Percentiles rank a stretch among this genome's conserved stretches.
These are phyloP conservation scores for Hericium erinaceus DNA, from an alignment of 768 basidiomycete genomes.

Conservation along the genomic window DNA sequence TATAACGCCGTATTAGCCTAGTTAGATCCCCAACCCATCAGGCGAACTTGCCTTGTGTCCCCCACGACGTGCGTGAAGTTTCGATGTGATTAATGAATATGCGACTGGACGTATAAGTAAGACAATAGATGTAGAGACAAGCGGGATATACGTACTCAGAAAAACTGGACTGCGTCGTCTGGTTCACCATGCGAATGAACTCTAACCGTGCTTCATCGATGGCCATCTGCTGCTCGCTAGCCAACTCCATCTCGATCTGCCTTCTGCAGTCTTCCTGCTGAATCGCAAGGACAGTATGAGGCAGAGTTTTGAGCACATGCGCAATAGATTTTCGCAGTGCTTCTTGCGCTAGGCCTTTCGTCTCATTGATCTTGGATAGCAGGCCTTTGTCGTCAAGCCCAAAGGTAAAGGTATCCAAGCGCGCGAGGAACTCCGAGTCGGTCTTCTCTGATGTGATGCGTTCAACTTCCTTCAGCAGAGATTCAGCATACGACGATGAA, in stretches of 20 bases:
- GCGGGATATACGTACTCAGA: no score
- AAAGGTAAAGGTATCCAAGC: neutral
- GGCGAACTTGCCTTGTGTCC: no score
- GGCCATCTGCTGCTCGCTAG: neutral
- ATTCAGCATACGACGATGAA: neutral
- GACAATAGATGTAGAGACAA: no score
- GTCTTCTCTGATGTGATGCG: neutral
- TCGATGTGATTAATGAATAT: no score
- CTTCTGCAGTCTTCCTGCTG: neutral
- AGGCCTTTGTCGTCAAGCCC: neutral
- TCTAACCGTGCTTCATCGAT: neutral
- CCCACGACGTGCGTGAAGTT: no score
- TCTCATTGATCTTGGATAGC: neutral
- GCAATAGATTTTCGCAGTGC: no score
- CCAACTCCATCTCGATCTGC: neutral
- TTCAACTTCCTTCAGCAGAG: neutral
- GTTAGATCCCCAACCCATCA: no score
- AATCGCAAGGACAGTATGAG: neutral
- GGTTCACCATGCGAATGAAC: neutral
- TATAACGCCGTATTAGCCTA: no score
- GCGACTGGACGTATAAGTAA: no score
- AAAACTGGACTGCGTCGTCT: no score
- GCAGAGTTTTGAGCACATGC: neutral
- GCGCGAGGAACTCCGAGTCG: neutral
- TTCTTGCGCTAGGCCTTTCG: neutral